phyloP scores from a whole-genome alignment of 768 basidiomycete species.

The Collybiopsis luxurians region DNA sequence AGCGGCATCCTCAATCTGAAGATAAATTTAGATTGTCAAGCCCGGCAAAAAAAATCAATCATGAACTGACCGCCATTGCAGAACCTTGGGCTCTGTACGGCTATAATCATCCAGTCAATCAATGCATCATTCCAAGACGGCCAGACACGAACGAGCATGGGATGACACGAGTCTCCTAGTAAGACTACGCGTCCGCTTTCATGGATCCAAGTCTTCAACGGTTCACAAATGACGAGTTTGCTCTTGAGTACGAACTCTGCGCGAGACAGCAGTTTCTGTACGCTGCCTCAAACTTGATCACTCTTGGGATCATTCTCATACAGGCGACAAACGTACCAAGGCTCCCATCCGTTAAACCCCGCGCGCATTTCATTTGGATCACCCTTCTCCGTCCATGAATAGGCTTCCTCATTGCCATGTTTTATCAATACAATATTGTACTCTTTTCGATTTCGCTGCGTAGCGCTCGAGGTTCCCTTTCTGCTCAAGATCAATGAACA shows the following conservation, averaged over 20 bases:
- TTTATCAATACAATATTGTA: slow-evolving; percentile 46
- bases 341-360: slow-evolving; percentile 48
- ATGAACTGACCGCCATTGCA: slow-evolving; percentile 42
- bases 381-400: slow-evolving; percentile 44
- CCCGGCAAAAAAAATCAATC: neutral
- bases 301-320: neutral
- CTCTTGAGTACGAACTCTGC: slow-evolving; percentile 44
- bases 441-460: slow-evolving; percentile 34
- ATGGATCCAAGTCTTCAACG: slow-evolving; percentile 50
- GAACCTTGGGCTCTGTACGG: slow-evolving; percentile 53
- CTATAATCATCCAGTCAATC: slow-evolving; percentile 19
- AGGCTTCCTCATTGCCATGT: slow-evolving; percentile 35
- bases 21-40: neutral
- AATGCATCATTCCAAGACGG: neutral
- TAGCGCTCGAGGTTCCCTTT: no score
- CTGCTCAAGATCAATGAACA: neutral
- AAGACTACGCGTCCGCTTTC: slow-evolving; percentile 37
- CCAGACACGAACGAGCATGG: slow-evolving; percentile 48
- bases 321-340: slow-evolving; percentile 28
- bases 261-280: slow-evolving; percentile 44
- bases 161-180: slow-evolving; percentile 56
- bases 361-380: slow-evolving; percentile 43
- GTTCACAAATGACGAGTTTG: slow-evolving; percentile 46
- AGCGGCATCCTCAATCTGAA: slow-evolving; percentile 30
- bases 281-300: slow-evolving; percentile 18